Evolutionary conservation across 2,329 filamentous ascomycete genomes (phyloP), one percentile per base, ranked within the genome.

Genomic region (Chaetomium globosum): DNA sequence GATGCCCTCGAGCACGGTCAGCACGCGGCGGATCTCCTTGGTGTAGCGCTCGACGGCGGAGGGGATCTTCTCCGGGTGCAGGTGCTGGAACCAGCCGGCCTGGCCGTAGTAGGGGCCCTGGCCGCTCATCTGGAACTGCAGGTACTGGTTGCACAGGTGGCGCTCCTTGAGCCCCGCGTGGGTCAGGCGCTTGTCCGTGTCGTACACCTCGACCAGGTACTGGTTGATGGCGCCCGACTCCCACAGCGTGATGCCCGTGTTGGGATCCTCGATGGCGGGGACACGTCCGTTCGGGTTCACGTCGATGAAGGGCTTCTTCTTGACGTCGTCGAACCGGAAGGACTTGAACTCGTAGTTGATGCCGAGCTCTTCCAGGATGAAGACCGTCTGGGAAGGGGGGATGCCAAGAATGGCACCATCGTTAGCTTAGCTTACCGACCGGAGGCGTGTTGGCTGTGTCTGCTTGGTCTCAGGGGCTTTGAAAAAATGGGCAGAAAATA

Each of bases 211-310:
- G 63, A 80, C 68, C 26, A 84, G 70, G 64, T 83, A 84, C 64
- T 80, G 76, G 64, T 83, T 71, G 69, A 83, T 82, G 12, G 82
- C 81, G 31, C 80, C 80, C 19, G 78, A 80, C 70, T 84, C 81
- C 78, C 80, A 84, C 43, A 81, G 75, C 0, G 76, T 78, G 39
- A 83, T 72, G 63, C 75, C 77, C 51, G 80, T 82, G 64, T 79
- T 78, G 65, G 79, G 78, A 67, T 70, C 73, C 4, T 71, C 31
- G 54, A 77, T 73, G 12, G 74, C 67, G 0, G 76, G 76, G 13
- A 76, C 56, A 8, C 75, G 74, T n/a, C 76, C 76, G 65, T 77
- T 78, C 26, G 75, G 76, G 66, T 77, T 78, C 56, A 76, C 61
- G 12, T 69, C 67, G 19, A 59, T 51, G 65, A 72, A 77, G 12